Percentiles rank a stretch among this genome's conserved stretches.
These are phyloP conservation scores for Deinandra increscens DNA, from an alignment of 129 eudicot genomes.

Conservation along the genomic window DNA sequence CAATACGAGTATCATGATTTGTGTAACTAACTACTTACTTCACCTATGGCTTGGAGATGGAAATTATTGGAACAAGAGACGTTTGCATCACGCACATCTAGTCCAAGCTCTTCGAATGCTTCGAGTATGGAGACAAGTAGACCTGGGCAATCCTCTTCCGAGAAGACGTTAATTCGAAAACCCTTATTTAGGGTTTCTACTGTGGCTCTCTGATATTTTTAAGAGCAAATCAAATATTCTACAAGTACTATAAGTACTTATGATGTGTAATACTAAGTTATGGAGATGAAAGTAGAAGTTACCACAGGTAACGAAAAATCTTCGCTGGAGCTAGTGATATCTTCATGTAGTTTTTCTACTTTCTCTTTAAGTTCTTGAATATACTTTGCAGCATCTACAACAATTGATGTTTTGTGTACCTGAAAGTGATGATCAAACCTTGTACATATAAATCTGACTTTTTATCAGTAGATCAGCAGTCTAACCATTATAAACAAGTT, in stretches of 20 bases:
- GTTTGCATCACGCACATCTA: slow-evolving; percentile 58
- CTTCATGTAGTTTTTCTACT: slow-evolving; percentile 52
- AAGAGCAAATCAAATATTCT: background rate
- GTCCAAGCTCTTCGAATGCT: slow-evolving; percentile 72
- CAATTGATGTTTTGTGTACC: slow-evolving; percentile 57
- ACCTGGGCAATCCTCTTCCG: slow-evolving; percentile 56
- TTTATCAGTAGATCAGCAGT: background rate
- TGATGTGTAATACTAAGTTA: background rate
- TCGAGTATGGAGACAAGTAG: slow-evolving; percentile 57
- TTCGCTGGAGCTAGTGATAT: slow-evolving; percentile 30
- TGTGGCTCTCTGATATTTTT: slow-evolving; percentile 36
- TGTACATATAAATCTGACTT: background rate
- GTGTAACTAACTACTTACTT: slow-evolving; percentile 49
- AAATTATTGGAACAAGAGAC: slow-evolving; percentile 62
- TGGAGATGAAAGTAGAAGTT: background rate
- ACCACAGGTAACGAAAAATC: slow-evolving; percentile 40
- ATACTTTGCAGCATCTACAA: slow-evolving; percentile 64
- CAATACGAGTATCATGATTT: background rate
- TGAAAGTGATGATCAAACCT: slow-evolving; percentile 21
- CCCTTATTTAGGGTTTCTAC: slow-evolving; percentile 79
- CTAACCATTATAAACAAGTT: background rate
- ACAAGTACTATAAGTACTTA: background rate
- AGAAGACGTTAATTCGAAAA: slow-evolving; percentile 47
- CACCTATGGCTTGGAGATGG: slow-evolving; percentile 61
- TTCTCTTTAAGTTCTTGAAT: slow-evolving; percentile 57